phyloP scores from a whole-genome alignment of 257 asterid species.

The Oldenlandia corymbosa region DNA sequence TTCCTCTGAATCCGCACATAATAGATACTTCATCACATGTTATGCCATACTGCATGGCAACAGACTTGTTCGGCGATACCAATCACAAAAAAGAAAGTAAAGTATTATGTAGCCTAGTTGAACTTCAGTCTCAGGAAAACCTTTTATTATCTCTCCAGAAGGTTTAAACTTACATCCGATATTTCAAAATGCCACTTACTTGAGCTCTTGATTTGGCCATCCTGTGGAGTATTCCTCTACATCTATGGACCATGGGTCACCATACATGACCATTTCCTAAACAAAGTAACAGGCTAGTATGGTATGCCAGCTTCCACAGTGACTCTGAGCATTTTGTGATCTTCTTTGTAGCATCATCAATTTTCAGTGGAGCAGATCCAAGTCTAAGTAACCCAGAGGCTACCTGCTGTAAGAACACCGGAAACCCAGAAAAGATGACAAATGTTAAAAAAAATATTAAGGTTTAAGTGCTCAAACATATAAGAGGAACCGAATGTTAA shows the following conservation, averaged over 20 bases:
- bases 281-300: constrained; percentile 58
- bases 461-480: neutral
- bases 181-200: constrained; percentile 18
- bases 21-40: neutral
- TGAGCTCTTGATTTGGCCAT: constrained; percentile 84
- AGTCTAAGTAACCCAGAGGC: constrained; percentile 57
- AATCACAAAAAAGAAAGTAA: neutral
- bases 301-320: constrained; percentile 89
- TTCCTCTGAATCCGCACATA: too few species aligned
- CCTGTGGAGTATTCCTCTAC: constrained; percentile 54
- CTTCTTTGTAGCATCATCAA: constrained; percentile 51
- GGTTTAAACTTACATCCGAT: neutral
- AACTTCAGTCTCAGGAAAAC: constrained; percentile 1
- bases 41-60: neutral
- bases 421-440: constrained; percentile 26
- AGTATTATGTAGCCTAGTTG: neutral
- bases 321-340: constrained; percentile 84
- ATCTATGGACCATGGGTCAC: constrained; percentile 74
- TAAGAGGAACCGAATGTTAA: too few species aligned
- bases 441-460: too few species aligned
- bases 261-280: constrained; percentile 40
- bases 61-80: neutral
- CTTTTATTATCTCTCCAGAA: too few species aligned
- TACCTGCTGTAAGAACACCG: constrained; percentile 50
- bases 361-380: constrained; percentile 40